A percentile compares a stretch with the other conserved stretches of the same genome.
Conservation (phyloP, 495 filamentous ascomycete species). For the Talaromyces proteolyticus region DNA sequence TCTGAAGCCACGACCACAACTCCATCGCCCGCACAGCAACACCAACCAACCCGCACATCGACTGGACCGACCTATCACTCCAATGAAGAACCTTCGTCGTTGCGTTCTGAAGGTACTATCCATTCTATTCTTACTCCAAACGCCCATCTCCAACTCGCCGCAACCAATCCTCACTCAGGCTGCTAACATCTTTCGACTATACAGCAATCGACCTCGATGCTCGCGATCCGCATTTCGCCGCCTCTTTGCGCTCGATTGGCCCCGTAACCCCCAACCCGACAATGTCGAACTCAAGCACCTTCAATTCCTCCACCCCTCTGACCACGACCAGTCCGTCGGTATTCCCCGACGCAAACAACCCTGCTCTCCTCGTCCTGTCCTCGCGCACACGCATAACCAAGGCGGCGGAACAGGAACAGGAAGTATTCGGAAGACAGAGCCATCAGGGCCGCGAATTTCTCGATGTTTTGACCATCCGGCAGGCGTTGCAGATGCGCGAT, state of each 20-base stretch:
- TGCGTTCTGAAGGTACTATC: background rate
- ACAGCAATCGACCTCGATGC: constrained; percentile 63
- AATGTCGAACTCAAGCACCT: constrained; percentile 49
- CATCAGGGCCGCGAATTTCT: constrained; percentile 46
- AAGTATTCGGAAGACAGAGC: constrained; percentile 33
- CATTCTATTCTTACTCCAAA: background rate
- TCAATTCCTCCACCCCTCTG: constrained; percentile 19
- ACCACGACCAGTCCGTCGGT: constrained; percentile 20
- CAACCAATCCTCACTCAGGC: too few species aligned
- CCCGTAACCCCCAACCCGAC: constrained; percentile 58
- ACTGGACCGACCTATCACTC: constrained; percentile 32
- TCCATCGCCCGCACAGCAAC: constrained; percentile 6
- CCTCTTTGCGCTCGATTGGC: constrained; percentile 56
- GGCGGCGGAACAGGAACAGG: constrained; percentile 46
- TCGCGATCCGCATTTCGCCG: constrained; percentile 57
- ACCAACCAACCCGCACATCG: constrained; percentile 12
- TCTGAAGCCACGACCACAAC: constrained; percentile 26
- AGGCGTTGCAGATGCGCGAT: constrained; percentile 57
- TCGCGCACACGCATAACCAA: constrained; percentile 36
- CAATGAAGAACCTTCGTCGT: constrained; percentile 17
- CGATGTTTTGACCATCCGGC: constrained; percentile 54
- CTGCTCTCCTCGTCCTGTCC: constrained; percentile 45
- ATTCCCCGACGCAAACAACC: constrained; percentile 45
- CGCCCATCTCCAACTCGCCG: too few species aligned
- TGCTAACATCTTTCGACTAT: too few species aligned